A percentile compares a stretch with the other conserved stretches of the same genome.
These are phyloP conservation scores for Quercus ilex DNA, from an alignment of 306 rosid genomes.

Conservation along the genomic window DNA sequence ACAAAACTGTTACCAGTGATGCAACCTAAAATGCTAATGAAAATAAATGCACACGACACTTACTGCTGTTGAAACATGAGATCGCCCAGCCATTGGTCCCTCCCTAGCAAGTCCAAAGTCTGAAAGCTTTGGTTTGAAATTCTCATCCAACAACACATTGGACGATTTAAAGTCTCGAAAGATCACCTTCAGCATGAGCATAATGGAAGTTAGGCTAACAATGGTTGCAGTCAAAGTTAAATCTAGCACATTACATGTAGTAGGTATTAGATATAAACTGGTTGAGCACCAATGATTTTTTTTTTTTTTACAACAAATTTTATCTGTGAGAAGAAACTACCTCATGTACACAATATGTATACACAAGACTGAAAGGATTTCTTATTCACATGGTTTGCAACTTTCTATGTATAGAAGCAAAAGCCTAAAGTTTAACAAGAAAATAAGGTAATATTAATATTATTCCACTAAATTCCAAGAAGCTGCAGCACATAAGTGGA, in stretches of 20 bases:
- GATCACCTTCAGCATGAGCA: slow-evolving; percentile 48
- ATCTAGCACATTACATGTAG: background rate
- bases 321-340: no score
- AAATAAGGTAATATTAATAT: background rate
- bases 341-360: no score
- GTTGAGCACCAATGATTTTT: background rate
- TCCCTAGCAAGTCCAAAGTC: slow-evolving; percentile 94
- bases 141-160: slow-evolving; percentile 68
- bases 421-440: background rate
- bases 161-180: slow-evolving; percentile 76
- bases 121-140: slow-evolving; percentile 71
- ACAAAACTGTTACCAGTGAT: background rate
- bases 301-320: no score
- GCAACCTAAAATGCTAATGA: slow-evolving; percentile 3
- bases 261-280: background rate
- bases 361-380: background rate
- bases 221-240: background rate
- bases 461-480: background rate
- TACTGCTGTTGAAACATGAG: slow-evolving; percentile 93
- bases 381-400: background rate
- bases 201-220: background rate
- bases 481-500: background rate
- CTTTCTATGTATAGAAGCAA: no score
- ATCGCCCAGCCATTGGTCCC: slow-evolving; percentile 66
- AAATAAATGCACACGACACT: slow-evolving; percentile 28